Evolutionary conservation across 768 basidiomycete species (phyloP).

Genomic region (Tricholoma furcatifolium): DNA sequence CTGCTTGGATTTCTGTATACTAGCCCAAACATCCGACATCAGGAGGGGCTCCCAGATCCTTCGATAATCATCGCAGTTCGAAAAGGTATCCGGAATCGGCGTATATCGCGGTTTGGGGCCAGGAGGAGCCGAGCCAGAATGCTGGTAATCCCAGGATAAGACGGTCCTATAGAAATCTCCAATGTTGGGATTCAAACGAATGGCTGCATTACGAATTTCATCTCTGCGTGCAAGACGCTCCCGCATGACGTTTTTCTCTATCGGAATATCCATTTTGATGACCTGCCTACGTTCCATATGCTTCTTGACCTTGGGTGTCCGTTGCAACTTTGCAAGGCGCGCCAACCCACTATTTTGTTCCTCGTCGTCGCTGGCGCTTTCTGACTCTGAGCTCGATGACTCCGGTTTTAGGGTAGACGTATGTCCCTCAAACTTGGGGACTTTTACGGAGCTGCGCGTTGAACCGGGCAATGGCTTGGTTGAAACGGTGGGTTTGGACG

Average conservation of each 20-base stretch:
- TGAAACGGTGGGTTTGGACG: slow-evolving; percentile 14
- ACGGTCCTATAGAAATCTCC: slow-evolving; percentile 73
- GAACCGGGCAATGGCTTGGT: slow-evolving; percentile 20
- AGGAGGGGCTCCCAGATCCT: slow-evolving; percentile 82
- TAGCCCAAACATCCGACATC: slow-evolving; percentile 88
- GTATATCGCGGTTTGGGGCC: slow-evolving; percentile 34
- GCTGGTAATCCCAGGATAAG: slow-evolving; percentile 85
- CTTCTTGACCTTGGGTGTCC: slow-evolving; percentile 59
- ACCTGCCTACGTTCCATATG: slow-evolving; percentile 59
- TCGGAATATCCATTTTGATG: slow-evolving; percentile 58
- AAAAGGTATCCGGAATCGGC: slow-evolving; percentile 66
- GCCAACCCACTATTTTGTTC: slow-evolving; percentile 47
- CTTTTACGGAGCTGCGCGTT: slow-evolving; percentile 11
- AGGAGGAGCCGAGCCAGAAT: slow-evolving; percentile 63
- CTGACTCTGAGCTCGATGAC: slow-evolving; percentile 42
- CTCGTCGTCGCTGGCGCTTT: slow-evolving; percentile 49
- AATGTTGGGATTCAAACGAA: slow-evolving; percentile 82
- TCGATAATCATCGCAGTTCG: slow-evolving; percentile 64
- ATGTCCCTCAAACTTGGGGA: slow-evolving; percentile 29
- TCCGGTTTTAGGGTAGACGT: slow-evolving; percentile 20
- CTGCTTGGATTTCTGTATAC: slow-evolving; percentile 77
- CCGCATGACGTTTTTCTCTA: slow-evolving; percentile 40
- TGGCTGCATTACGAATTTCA: slow-evolving; percentile 56
- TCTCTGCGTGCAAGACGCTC: slow-evolving; percentile 56
- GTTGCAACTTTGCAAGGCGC: slow-evolving; percentile 57